Conservation (phyloP, 345 rosid species). For the Theobroma cacao region DNA sequence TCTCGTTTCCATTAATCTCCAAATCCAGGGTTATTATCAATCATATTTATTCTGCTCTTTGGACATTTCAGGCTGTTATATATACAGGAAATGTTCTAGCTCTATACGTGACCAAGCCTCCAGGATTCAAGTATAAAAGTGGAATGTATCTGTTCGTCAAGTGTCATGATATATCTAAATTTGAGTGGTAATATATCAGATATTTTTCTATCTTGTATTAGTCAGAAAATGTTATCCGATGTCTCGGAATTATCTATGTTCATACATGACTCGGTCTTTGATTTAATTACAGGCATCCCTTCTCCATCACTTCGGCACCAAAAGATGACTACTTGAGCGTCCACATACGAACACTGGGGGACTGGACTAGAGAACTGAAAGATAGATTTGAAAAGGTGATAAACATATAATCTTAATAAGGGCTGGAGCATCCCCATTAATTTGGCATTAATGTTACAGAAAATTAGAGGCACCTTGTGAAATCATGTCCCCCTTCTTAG, state of each 20-base stretch:
- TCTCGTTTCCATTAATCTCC: neutral
- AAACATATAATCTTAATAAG: neutral
- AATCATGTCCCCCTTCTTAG: neutral
- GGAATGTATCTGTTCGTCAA: slow-evolving; percentile 97
- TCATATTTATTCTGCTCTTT: neutral
- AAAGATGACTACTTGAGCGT: slow-evolving; percentile 83
- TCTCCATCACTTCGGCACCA: slow-evolving; percentile 94
- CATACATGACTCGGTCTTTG: no score
- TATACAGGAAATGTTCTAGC: slow-evolving; percentile 93
- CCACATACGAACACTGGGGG: slow-evolving; percentile 88
- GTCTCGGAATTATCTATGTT: neutral
- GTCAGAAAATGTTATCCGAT: neutral
- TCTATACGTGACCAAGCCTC: slow-evolving; percentile 78
- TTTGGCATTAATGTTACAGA: neutral
- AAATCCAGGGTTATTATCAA: neutral
- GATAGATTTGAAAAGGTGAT: slow-evolving; percentile 61
- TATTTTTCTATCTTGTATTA: neutral
- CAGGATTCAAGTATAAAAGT: slow-evolving; percentile 76
- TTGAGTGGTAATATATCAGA: slow-evolving; percentile 63
- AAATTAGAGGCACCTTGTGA: neutral
- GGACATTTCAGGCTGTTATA: slow-evolving; percentile 66
- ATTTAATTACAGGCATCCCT: slow-evolving; percentile 72
- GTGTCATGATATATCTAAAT: slow-evolving; percentile 73
- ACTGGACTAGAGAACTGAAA: slow-evolving; percentile 85
- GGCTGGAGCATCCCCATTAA: neutral